Base-by-base conservation (phyloP, 139 green algal genomes). In the Gonium pectorale region DNA sequence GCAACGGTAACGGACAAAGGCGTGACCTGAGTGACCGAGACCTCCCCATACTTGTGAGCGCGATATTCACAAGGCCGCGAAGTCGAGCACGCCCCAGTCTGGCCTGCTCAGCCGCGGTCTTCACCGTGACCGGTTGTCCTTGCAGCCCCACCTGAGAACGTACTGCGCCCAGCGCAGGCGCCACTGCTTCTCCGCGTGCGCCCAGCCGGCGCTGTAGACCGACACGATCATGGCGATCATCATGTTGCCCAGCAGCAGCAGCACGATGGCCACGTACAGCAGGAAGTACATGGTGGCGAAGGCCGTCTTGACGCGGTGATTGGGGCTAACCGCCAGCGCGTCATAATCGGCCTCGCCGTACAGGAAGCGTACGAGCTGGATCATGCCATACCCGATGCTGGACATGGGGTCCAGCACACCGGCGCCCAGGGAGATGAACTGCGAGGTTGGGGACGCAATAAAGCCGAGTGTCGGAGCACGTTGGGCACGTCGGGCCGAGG, bases 271-370 rank as follows among this genome's bases (percentile, higher is more conserved):
- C n/a, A 94, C 56, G 79, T 94, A 94, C 43, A 87, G 26, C 24
- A 94, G 35, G 59, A 90, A 94, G 74, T 89, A 90, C 37, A 89
- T 82, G 31, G 87, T 91, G 63, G 83, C 89, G 44, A 92, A 83
- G 26, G 80, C 90, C 0, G 67, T 80, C 22, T 86, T 90, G 31
- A 88, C 79, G 29, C n/a, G 79, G 60, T 74, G 70, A 0, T 44
- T 68, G 44, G 70, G 60, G 29, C 38, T 71, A 5, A 52, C 49
- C 44, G 71, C 49, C 81, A 92, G 90, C 8, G 79, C 72, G 44
- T 86, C 77, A 37, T 90, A 94, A n/a, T 88, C 82, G 5, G 83
- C 85, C 54, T 91, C 86, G 21, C 86, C 86, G 59, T 91, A 91
- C 71, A 94, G n/a, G 35, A 90, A 91, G 5, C 80, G 59, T 0